Evolutionary conservation across 495 filamentous ascomycete species (phyloP).

Genomic region (Penicillium arizonense): DNA sequence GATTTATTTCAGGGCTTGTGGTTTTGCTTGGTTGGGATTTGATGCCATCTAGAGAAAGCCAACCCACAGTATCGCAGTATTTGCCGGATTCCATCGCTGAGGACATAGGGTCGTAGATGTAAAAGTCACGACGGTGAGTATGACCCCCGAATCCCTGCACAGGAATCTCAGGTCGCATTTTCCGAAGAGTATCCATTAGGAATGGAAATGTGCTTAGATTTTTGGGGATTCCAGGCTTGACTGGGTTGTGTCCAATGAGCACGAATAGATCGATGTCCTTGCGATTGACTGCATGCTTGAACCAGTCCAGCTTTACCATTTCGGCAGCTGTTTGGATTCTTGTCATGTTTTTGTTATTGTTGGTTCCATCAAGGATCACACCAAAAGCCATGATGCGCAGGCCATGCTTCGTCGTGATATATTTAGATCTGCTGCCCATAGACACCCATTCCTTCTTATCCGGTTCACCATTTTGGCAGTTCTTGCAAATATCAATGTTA

Average conservation of each 20-base stretch:
- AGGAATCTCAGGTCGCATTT: constrained; percentile 27
- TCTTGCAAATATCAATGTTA: constrained; percentile 34
- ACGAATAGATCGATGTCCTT: constrained; percentile 37
- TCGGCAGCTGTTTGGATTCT: constrained; percentile 9
- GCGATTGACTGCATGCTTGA: constrained; percentile 32
- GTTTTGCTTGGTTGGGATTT: background rate
- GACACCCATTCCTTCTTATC: constrained; percentile 27
- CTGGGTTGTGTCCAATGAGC: constrained; percentile 38
- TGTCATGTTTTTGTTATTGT: constrained; percentile 12
- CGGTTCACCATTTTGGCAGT: constrained; percentile 7
- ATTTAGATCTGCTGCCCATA: constrained; percentile 33
- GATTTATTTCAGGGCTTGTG: background rate
- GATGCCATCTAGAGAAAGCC: constrained; percentile 39
- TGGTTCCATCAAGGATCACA: constrained; percentile 29
- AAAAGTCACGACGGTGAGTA: constrained; percentile 36
- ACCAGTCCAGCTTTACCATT: constrained; percentile 25
- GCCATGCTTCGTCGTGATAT: constrained; percentile 35
- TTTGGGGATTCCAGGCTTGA: constrained; percentile 7
- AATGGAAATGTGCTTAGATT: constrained; percentile 24
- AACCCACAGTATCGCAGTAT: constrained; percentile 46
- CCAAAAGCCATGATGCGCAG: constrained; percentile 41
- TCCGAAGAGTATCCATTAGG: constrained; percentile 32
- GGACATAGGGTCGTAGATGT: constrained; percentile 31
- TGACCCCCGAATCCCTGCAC: constrained; percentile 44
- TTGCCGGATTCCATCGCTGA: constrained; percentile 37